These are phyloP conservation scores for Oryza nivara DNA, from an alignment of 176 grass and related monocot species.

Conservation along the genomic window DNA sequence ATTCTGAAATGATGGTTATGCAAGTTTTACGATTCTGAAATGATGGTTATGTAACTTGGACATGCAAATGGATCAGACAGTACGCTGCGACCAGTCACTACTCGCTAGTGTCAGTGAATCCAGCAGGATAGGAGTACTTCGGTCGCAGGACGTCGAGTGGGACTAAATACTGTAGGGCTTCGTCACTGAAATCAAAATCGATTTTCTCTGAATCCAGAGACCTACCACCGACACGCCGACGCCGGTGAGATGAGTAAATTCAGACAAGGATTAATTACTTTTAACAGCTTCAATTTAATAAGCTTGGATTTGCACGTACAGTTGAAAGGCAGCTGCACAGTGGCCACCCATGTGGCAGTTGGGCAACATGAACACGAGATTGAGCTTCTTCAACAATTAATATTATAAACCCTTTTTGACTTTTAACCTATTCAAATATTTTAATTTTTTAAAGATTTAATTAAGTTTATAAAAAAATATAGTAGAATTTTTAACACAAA, in stretches of 20 bases:
- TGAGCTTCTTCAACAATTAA: too few relatives aligned
- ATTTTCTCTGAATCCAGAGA: neutral
- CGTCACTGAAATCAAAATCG: neutral
- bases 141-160: neutral
- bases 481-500: too few relatives aligned
- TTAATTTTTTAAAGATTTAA: too few relatives aligned
- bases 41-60: neutral
- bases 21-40: too few relatives aligned
- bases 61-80: neutral
- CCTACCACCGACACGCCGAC: neutral
- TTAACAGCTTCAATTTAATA: neutral
- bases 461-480: too few relatives aligned
- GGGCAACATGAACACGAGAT: neutral
- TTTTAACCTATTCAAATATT: too few relatives aligned
- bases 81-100: neutral
- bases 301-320: neutral
- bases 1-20: neutral
- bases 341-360: conserved; percentile 3
- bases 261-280: too few relatives aligned
- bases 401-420: too few relatives aligned
- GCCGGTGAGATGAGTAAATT: neutral
- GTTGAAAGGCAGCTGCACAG: neutral
- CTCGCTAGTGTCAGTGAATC: neutral
- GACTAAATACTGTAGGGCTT: neutral
- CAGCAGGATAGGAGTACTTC: neutral